A percentile compares a stretch with the other conserved stretches of the same genome.
phyloP scores from a whole-genome alignment of 2,329 filamentous ascomycete genomes.

The Penicillium sp. region DNA sequence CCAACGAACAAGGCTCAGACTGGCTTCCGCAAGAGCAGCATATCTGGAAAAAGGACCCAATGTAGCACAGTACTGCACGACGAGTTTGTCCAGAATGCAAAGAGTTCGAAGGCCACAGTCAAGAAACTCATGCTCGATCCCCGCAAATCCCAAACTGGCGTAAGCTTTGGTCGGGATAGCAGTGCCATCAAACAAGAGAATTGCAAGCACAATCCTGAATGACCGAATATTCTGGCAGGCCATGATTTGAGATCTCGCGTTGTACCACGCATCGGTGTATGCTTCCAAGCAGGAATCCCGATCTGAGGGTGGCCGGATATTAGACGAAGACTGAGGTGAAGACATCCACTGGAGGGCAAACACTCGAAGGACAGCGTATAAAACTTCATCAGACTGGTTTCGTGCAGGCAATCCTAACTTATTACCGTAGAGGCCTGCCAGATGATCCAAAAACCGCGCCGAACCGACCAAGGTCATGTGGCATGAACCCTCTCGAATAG shows the following conservation, averaged over 20 bases:
- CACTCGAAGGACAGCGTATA: slow-evolving; percentile 18
- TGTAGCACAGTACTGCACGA: slow-evolving; percentile 17
- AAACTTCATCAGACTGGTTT: slow-evolving; percentile 18
- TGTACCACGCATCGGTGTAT: slow-evolving; percentile 19
- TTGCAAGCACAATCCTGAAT: slow-evolving; percentile 22
- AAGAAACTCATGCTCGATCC: slow-evolving; percentile 15
- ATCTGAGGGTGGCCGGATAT: not conserved
- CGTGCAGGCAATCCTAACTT: slow-evolving; percentile 5
- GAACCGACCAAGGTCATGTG: slow-evolving; percentile 21
- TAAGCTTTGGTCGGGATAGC: slow-evolving; percentile 12
- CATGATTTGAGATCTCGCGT: slow-evolving; percentile 10
- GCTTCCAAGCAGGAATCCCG: slow-evolving; percentile 2
- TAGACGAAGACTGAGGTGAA: not conserved
- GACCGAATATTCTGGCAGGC: slow-evolving; percentile 14
- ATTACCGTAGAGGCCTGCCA: slow-evolving; percentile 24
- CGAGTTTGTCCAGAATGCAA: slow-evolving; percentile 11
- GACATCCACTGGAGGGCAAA: slow-evolving; percentile 25
- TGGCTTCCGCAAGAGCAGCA: slow-evolving; percentile 16
- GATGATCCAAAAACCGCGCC: slow-evolving; percentile 25
- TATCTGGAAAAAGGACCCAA: slow-evolving; percentile 22
- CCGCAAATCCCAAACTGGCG: not conserved
- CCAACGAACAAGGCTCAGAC: slow-evolving; percentile 22
- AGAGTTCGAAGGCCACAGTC: slow-evolving; percentile 16
- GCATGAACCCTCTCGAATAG: not conserved
- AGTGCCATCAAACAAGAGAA: slow-evolving; percentile 24